Conservation (phyloP, 2,329 filamentous ascomycete genomes). For the Ophiocordyceps camponoti-leonardi region DNA sequence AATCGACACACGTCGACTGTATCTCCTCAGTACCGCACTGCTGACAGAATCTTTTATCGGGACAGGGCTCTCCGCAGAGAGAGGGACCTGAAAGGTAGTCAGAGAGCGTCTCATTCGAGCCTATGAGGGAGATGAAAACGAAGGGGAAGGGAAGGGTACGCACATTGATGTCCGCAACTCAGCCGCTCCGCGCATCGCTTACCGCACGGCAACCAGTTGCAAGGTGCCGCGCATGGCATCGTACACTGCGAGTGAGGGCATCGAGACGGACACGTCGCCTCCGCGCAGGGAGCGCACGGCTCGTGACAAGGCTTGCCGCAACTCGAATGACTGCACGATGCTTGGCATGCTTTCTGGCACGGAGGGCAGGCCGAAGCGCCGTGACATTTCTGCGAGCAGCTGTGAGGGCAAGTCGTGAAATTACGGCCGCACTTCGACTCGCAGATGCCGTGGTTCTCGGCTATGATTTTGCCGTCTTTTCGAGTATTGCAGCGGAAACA, state of each 20-base stretch:
- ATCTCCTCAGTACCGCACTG: conserved; percentile 27
- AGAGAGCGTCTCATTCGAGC: neutral
- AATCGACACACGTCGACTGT: conserved; percentile 34
- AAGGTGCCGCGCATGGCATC: conserved; percentile 50
- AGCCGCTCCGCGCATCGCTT: conserved; percentile 35
- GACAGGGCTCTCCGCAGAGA: conserved; percentile 48
- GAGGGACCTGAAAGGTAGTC: conserved; percentile 22
- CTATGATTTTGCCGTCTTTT: conserved; percentile 10
- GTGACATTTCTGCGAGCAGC: conserved; percentile 36
- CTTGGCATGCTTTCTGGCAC: conserved; percentile 33
- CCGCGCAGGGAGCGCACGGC: conserved; percentile 43
- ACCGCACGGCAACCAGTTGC: conserved; percentile 48
- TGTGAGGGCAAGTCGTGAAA: conserved; percentile 38
- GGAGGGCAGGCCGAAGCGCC: conserved; percentile 23
- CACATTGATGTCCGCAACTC: conserved; percentile 42
- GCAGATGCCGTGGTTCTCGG: conserved; percentile 29
- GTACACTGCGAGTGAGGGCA: conserved; percentile 35
- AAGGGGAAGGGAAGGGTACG: neutral
- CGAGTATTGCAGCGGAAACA: conserved; percentile 32
- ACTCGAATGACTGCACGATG: conserved; percentile 35
- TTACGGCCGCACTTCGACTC: conserved; percentile 27
- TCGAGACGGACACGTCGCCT: conserved; percentile 30
- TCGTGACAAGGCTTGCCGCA: conserved; percentile 40
- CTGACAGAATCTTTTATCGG: conserved; percentile 34
- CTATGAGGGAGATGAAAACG: neutral